These are phyloP conservation scores for Neurospora sp. DNA, from an alignment of 2,329 filamentous ascomycete genomes.

Conservation along the genomic window DNA sequence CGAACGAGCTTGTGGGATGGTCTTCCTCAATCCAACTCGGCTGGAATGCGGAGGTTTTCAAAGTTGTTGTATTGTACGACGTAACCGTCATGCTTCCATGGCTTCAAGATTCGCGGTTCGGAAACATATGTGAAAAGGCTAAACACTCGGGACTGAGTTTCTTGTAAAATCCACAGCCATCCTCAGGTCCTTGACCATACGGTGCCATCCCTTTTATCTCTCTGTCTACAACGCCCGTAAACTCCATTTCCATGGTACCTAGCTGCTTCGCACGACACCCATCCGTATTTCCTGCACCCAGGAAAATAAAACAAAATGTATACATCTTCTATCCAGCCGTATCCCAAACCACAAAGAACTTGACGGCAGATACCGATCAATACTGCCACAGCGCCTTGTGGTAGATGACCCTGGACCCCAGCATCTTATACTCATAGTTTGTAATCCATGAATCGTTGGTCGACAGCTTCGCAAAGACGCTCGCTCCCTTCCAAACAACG, in stretches of 20 bases:
- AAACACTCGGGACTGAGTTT: not conserved
- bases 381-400: slow-evolving; percentile 64
- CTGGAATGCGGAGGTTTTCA: not conserved
- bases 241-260: not conserved
- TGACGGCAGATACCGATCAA: slow-evolving; percentile 3
- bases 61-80: no score
- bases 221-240: not conserved
- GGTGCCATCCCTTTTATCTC: not conserved
- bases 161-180: not conserved
- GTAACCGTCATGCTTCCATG: not conserved
- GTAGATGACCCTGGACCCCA: slow-evolving; percentile 72
- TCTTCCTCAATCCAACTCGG: not conserved
- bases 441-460: slow-evolving; percentile 96
- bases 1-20: not conserved
- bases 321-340: not conserved
- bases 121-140: not conserved
- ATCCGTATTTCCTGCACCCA: not conserved
- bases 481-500: slow-evolving; percentile 96
- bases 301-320: not conserved
- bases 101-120: not conserved
- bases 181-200: not conserved
- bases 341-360: not conserved
- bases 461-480: slow-evolving; percentile 84
- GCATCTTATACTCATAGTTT: slow-evolving; percentile 73
- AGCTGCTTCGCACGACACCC: not conserved